Evolutionary conservation across 495 filamentous ascomycete genomes (phyloP).

Genomic region (Jackrogersella minutella): DNA sequence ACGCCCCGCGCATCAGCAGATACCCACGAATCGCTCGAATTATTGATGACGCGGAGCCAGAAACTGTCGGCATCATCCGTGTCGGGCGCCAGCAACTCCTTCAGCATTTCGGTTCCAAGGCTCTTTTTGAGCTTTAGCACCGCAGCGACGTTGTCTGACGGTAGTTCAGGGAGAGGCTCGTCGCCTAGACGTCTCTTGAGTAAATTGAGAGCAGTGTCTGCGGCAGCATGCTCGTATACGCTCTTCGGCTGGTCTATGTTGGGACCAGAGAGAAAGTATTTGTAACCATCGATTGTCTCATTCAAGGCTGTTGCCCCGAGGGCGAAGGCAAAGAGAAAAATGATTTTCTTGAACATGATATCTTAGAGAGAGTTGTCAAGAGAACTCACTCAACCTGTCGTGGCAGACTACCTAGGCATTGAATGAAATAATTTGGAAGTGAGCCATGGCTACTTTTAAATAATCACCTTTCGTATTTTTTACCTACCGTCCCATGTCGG

Average conservation of each 20-base stretch:
- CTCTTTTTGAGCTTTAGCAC: conserved; percentile 27
- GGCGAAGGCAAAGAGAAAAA: conserved; percentile 18
- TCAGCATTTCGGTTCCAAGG: conserved; percentile 10
- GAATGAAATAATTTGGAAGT: background rate
- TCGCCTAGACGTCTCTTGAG: conserved; percentile 17
- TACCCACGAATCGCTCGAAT: conserved; percentile 31
- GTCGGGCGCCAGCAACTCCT: conserved; percentile 35
- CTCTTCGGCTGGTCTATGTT: conserved; percentile 11
- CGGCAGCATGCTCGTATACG: conserved; percentile 28
- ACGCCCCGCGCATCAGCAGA: conserved; percentile 31
- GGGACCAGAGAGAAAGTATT: conserved; percentile 31
- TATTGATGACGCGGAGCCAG: conserved; percentile 31
- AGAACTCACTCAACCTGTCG: background rate
- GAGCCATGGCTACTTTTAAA: background rate
- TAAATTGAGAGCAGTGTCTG: conserved; percentile 7
- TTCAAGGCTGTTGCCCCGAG: conserved; percentile 25
- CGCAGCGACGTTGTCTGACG: conserved; percentile 20
- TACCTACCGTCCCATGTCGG: background rate
- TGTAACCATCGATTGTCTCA: conserved; percentile 29
- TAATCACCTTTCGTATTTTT: background rate
- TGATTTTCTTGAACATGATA: conserved; percentile 20
- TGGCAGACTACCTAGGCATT: too few species aligned
- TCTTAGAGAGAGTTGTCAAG: background rate
- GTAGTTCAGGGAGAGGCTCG: conserved; percentile 9
- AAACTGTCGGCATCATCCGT: conserved; percentile 34